A percentile compares a stretch with the other conserved stretches of the same genome.
Evolutionary conservation across 2,329 filamentous ascomycete species (phyloP).

Genomic region (Colletotrichum coccodes): DNA sequence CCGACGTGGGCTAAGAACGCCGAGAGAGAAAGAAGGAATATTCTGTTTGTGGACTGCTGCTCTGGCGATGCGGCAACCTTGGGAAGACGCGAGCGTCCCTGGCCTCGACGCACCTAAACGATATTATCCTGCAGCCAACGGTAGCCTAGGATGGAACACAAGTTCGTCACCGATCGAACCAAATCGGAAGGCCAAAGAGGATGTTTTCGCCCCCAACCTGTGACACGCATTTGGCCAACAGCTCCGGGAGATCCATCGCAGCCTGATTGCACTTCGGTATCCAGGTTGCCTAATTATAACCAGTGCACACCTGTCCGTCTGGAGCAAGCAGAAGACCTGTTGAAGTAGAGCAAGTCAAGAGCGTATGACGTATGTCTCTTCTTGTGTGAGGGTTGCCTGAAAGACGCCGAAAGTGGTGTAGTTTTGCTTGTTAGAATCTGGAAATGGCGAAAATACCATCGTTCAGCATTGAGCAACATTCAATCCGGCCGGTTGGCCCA

Average conservation of each 20-base stretch:
- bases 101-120: background rate
- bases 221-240: background rate
- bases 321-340: too few species aligned
- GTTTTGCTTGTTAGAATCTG: rapidly evolving
- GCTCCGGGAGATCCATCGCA: background rate
- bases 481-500: slow-evolving; percentile 41
- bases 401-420: rapidly evolving
- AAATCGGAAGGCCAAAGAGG: background rate
- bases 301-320: too few species aligned
- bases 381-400: background rate
- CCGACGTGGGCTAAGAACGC: background rate
- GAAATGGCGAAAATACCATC: rapidly evolving
- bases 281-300: background rate
- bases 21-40: too few species aligned
- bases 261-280: background rate
- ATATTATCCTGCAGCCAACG: background rate
- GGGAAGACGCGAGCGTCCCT: background rate
- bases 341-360: background rate
- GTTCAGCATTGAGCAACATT: background rate
- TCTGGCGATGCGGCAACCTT: background rate
- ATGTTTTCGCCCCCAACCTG: too few species aligned
- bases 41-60: too few species aligned
- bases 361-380: background rate
- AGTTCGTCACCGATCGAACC: background rate
- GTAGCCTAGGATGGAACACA: background rate